Percentiles rank a stretch among this genome's conserved stretches.
phyloP scores from a whole-genome alignment of 192 early-diverging fungal species.

The Coemansia sp. region DNA sequence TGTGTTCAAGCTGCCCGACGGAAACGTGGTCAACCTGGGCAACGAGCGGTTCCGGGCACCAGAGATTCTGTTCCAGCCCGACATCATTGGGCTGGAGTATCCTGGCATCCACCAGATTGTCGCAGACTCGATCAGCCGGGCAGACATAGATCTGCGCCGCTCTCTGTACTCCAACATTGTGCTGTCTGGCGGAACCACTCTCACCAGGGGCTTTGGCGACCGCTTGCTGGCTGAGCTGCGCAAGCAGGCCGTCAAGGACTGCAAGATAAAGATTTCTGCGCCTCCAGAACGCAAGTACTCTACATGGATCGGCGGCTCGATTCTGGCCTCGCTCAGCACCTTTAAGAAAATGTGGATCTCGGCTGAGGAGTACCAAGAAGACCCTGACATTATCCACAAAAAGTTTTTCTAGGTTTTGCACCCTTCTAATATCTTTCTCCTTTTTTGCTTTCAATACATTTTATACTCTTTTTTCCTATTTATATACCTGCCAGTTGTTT shows the following conservation, averaged over 20 bases:
- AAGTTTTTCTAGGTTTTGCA: slow-evolving; percentile 62
- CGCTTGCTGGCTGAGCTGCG: slow-evolving; percentile 87
- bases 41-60: slow-evolving; percentile 91
- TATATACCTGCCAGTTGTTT: background rate
- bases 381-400: slow-evolving; percentile 89
- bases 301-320: slow-evolving; percentile 98
- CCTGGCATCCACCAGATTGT: slow-evolving; percentile 93
- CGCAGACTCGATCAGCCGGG: slow-evolving; percentile 88
- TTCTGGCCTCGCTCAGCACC: slow-evolving; percentile 92
- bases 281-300: slow-evolving; percentile 98
- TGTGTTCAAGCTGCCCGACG: slow-evolving; percentile 49
- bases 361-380: slow-evolving; percentile 96
- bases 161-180: slow-evolving; percentile 87
- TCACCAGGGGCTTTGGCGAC: slow-evolving; percentile 91
- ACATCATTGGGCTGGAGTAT: slow-evolving; percentile 89
- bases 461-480: background rate
- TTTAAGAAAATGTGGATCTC: slow-evolving; percentile 99
- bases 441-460: background rate
- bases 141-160: slow-evolving; percentile 93
- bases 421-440: background rate
- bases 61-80: slow-evolving; percentile 95
- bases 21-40: slow-evolving; percentile 63
- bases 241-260: slow-evolving; percentile 85
- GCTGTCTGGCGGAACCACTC: slow-evolving; percentile 95
- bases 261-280: slow-evolving; percentile 97